Evolutionary conservation across 1,284 basidiomycete species (phyloP).

Genomic region (Cutaneotrichosporon curvatum): DNA sequence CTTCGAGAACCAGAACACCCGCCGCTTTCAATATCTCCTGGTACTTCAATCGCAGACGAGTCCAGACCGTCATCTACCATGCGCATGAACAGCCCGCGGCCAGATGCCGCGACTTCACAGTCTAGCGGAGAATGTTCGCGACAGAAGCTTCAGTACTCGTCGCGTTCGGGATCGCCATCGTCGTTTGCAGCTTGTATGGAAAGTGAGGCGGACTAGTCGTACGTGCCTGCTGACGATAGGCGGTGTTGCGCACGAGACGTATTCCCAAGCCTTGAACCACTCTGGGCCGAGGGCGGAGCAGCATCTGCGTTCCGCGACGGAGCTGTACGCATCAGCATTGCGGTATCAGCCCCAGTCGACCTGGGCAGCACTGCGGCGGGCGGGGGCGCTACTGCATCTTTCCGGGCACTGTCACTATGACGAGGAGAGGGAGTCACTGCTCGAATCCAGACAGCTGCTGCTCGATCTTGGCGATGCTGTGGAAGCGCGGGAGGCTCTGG

Average conservation of each 20-base stretch:
- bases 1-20: too few species aligned
- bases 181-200: conserved; percentile 30
- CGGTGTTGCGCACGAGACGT: conserved; percentile 38
- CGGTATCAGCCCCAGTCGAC: conserved; percentile 20
- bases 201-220: conserved; percentile 23
- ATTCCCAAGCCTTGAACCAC: conserved; percentile 30
- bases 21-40: too few species aligned
- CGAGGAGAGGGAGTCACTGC: conserved; percentile 24
- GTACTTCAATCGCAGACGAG: too few species aligned
- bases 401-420: conserved; percentile 30
- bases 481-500: conserved; percentile 6
- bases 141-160: too few species aligned
- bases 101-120: too few species aligned
- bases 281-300: conserved; percentile 39
- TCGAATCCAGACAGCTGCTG: conserved; percentile 24
- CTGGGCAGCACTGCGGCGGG: conserved; percentile 31
- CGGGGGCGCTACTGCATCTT: conserved; percentile 35
- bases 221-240: conserved; percentile 15
- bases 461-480: conserved; percentile 21
- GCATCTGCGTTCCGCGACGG: conserved; percentile 36
- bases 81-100: too few species aligned
- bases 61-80: too few species aligned
- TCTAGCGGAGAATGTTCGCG: too few species aligned
- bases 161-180: too few species aligned
- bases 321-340: conserved; percentile 34